Conservation (phyloP, 169 alveolate genomes). For the Cryptosporidium muris region DNA sequence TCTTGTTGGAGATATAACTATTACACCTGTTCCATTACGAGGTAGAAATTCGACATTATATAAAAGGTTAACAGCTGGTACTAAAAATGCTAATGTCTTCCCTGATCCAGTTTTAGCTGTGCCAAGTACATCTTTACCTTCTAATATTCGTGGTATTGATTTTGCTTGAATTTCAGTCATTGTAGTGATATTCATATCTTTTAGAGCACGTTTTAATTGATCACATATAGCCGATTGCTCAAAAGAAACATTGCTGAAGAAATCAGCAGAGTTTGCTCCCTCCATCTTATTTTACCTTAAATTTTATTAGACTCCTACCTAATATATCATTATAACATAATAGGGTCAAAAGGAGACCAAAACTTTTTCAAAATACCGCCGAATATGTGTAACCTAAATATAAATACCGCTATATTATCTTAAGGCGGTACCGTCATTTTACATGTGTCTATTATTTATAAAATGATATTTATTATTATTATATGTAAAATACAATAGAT, state of each 20-base stretch:
- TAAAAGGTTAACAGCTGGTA: conserved; percentile 96
- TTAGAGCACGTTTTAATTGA: conserved; percentile 89
- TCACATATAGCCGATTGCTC: conserved; percentile 88
- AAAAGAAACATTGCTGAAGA: conserved; percentile 86
- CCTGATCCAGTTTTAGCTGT: conserved; percentile 99
- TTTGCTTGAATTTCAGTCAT: conserved; percentile 97
- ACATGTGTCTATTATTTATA: too few relatives aligned
- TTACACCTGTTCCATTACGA: conserved; percentile 93
- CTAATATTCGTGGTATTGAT: conserved; percentile 94
- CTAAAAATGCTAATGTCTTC: conserved; percentile 96
- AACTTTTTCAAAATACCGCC: too few relatives aligned
- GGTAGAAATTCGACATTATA: conserved; percentile 93
- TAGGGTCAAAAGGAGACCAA: too few relatives aligned
- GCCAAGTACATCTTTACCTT: conserved; percentile 97
- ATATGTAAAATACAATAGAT: too few relatives aligned
- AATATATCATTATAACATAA: too few relatives aligned
- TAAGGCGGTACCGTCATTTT: too few relatives aligned
- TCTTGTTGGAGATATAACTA: conserved; percentile 96
- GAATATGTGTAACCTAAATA: too few relatives aligned
- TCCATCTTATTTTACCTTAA: conserved; percentile 2
- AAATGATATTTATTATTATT: too few relatives aligned
- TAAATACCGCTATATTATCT: too few relatives aligned
- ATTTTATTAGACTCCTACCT: conserved; percentile 15
- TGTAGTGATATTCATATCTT: conserved; percentile 86
- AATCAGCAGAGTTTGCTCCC: conserved; percentile 5